Base-by-base conservation (phyloP, 257 asterid species). In the Solanum sejunctum region DNA sequence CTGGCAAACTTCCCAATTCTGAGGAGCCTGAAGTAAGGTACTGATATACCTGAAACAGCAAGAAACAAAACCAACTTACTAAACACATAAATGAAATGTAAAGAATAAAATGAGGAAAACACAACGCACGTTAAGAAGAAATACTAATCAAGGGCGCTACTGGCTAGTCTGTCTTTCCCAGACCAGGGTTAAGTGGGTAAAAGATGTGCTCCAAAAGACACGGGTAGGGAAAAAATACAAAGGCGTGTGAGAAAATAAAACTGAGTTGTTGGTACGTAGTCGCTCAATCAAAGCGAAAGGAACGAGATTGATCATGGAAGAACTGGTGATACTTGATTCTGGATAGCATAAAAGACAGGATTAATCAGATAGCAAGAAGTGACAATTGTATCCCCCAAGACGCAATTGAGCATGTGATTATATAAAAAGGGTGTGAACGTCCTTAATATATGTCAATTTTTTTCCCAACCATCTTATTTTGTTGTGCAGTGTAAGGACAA, bases 21-120 rank as follows among this genome's bases (percentile, higher is more conserved):
- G 88, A 87, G 16, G 93, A 66, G 52, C 95, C 95, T 0, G 97
- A 92, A 41, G 90, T 88, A 41, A 96, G 91, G 89, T 88, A 93
- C 64, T 86, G 90, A 84, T 96, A 93, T 54, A 96, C 99, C 99
- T 96, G 95, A 83, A 91, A 88, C 17, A 80, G 11, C 26, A 77
- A 26, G 17, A 77, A 51, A 11, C 82, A 26, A 51, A 51, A 55
- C 23, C 16, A 77, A 51, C 4, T 77, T 77, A 23, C 82, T 36
- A 36, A 36, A 69, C 77, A 69, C 51, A 69, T 51, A 51, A 17
- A 69, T 69, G 77, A 69, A 71, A 3, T 71, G 6, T 18, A 41
- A 41, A 41, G 36, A 20, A 43, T 43, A 43, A 12, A 71, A 15
- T 20, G 80, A 43, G 4, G 26, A 71, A 17, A 71, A 20, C 26